phyloP scores from a whole-genome alignment of 768 basidiomycete species.

The Boletus reticuloceps region DNA sequence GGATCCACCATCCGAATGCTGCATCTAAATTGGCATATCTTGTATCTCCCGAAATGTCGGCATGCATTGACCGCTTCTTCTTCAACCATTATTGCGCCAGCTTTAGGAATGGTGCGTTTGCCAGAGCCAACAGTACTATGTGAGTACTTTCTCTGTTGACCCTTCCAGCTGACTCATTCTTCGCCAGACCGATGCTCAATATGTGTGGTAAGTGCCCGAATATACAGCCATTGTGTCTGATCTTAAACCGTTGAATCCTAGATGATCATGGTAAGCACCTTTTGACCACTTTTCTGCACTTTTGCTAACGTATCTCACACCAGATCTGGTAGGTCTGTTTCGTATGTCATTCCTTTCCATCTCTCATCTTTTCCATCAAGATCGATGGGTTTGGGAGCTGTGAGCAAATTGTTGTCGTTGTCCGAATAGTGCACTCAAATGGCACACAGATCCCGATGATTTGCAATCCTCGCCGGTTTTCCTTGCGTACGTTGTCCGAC shows the following conservation, averaged over 20 bases:
- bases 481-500: conserved; percentile 45
- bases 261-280: conserved; percentile 72
- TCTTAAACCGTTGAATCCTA: conserved; percentile 23
- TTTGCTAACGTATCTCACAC: conserved; percentile 16
- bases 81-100: conserved; percentile 89
- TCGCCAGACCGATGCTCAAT: conserved; percentile 79
- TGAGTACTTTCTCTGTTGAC: conserved; percentile 36
- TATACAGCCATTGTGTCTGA: background rate
- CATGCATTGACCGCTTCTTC: conserved; percentile 81
- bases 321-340: conserved; percentile 45
- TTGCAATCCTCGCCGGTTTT: conserved; percentile 74
- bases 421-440: background rate
- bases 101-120: conserved; percentile 88
- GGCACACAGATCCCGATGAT: conserved; percentile 69
- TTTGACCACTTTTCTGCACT: background rate
- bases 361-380: conserved; percentile 31
- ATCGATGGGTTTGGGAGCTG: conserved; percentile 86
- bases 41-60: conserved; percentile 67
- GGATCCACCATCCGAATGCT: conserved; percentile 63
- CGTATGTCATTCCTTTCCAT: background rate
- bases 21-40: conserved; percentile 56
- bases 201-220: conserved; percentile 62
- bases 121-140: conserved; percentile 88
- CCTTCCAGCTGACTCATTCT: background rate
- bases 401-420: conserved; percentile 35